Percentiles rank a stretch among this genome's conserved stretches.
Conservation (phyloP, 352 stramenopile species). For the Albugo laibachii region DNA sequence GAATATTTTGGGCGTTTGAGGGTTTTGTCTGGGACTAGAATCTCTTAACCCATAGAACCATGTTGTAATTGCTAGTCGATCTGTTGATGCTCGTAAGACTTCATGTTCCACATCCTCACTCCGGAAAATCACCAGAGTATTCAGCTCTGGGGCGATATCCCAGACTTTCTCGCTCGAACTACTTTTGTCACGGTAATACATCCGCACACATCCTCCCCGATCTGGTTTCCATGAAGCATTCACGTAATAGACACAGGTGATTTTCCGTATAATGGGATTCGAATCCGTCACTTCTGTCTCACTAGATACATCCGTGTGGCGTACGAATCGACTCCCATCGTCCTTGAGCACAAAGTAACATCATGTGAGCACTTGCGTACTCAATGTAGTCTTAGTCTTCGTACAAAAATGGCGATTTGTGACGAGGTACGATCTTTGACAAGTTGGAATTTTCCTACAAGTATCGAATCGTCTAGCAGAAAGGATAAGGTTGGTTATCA, state of each 20-base stretch:
- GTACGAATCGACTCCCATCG: constrained; percentile 41
- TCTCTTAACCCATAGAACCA: constrained; percentile 79
- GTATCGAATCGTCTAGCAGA: no score
- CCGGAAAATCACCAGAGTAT: constrained; percentile 83
- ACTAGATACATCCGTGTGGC: constrained; percentile 37
- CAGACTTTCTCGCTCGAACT: constrained; percentile 7
- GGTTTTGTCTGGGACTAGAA: neutral
- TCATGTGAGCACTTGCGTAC: neutral
- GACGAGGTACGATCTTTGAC: constrained; percentile 18
- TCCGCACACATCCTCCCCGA: constrained; percentile 39
- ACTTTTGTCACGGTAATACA: constrained; percentile 21
- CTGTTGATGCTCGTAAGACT: constrained; percentile 47
- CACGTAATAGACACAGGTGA: constrained; percentile 80
- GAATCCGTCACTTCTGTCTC: constrained; percentile 7
- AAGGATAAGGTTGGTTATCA: constrained; percentile 36
- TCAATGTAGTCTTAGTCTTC: constrained; percentile 2
- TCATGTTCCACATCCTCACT: constrained; percentile 84
- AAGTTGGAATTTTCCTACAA: no score
- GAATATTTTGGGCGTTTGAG: constrained; percentile 60
- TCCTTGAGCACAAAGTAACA: constrained; percentile 15
- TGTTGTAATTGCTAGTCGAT: constrained; percentile 84
- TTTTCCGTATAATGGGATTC: constrained; percentile 16
- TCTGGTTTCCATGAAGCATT: constrained; percentile 44
- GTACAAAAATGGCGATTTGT: constrained; percentile 58
- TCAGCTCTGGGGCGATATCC: constrained; percentile 66